A percentile compares a stretch with the other conserved stretches of the same genome.
Conservation (phyloP, 495 filamentous ascomycete species). For the Aspergillus funiculosus region DNA sequence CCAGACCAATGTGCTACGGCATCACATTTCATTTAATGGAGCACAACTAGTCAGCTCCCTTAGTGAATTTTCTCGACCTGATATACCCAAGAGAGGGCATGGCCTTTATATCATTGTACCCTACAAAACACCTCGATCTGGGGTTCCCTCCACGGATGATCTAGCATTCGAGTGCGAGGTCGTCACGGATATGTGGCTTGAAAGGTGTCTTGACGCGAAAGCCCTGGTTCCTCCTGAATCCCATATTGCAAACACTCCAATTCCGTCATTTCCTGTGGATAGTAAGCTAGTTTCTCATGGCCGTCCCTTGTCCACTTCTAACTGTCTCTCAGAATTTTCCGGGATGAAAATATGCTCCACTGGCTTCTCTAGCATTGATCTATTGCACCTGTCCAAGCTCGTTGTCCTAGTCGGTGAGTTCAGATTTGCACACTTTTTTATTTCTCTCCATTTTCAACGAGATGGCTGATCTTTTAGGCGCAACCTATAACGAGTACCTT, state of each 20-base stretch:
- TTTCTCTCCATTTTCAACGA: not conserved
- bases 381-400: constrained; percentile 73
- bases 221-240: constrained; percentile 60
- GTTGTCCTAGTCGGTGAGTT: constrained; percentile 62
- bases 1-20: constrained; percentile 41
- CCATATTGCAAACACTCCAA: constrained; percentile 69
- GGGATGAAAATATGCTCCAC: constrained; percentile 69
- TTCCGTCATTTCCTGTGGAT: constrained; percentile 60
- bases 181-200: constrained; percentile 91
- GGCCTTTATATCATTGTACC: constrained; percentile 51
- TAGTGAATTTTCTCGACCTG: constrained; percentile 34
- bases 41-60: constrained; percentile 43
- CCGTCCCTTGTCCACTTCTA: not conserved
- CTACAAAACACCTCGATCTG: constrained; percentile 37
- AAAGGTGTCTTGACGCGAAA: constrained; percentile 75
- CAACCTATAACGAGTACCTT: constrained; percentile 68
- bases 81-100: constrained; percentile 37
- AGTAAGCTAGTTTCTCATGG: constrained; percentile 36
- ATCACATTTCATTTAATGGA: constrained; percentile 50
- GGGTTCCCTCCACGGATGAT: constrained; percentile 38
- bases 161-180: constrained; percentile 42
- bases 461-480: constrained; percentile 39
- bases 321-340: constrained; percentile 49
- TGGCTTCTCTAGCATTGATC: constrained; percentile 75
- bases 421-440: not conserved